phyloP scores from a whole-genome alignment of 176 grass and related monocot species.

The Oryza brachyantha region DNA sequence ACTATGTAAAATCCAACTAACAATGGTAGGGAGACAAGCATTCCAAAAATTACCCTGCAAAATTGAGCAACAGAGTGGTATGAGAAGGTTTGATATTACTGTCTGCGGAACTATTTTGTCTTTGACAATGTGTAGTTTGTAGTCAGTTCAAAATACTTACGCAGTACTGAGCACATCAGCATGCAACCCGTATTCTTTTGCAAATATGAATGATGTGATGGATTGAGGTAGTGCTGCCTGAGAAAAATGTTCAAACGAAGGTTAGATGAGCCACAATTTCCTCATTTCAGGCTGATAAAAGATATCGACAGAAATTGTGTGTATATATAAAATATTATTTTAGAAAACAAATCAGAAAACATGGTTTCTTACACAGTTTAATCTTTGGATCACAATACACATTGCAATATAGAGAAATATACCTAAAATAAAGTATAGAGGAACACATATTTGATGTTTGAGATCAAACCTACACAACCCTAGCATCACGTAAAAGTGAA shows the following conservation, averaged over 20 bases:
- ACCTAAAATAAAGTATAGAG: not conserved
- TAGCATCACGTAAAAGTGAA: not conserved
- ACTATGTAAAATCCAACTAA: constrained; percentile 73
- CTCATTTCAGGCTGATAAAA: constrained; percentile 10
- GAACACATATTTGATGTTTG: not conserved
- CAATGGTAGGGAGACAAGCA: constrained; percentile 79
- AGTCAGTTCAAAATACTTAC: constrained; percentile 60
- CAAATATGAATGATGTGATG: constrained; percentile 91
- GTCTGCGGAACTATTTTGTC: not conserved
- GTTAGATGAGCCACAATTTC: constrained; percentile 18
- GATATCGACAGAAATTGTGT: not conserved
- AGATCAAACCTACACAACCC: not conserved
- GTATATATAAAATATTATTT: not conserved
- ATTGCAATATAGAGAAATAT: not conserved
- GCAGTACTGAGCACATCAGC: constrained; percentile 87
- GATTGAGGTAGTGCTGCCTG: constrained; percentile 93
- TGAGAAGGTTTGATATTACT: constrained; percentile 28
- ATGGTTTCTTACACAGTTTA: not conserved
- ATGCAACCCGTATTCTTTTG: constrained; percentile 86
- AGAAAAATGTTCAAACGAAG: constrained; percentile 32
- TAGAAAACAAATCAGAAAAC: not conserved
- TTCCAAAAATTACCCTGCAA: constrained; percentile 93
- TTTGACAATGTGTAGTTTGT: constrained; percentile 16
- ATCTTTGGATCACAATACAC: not conserved
- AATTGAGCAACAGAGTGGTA: constrained; percentile 31